A percentile compares a stretch with the other conserved stretches of the same genome.
These are phyloP conservation scores for Plectosphaerella cucumerina DNA, from an alignment of 2,329 filamentous ascomycete species.

Conservation along the genomic window DNA sequence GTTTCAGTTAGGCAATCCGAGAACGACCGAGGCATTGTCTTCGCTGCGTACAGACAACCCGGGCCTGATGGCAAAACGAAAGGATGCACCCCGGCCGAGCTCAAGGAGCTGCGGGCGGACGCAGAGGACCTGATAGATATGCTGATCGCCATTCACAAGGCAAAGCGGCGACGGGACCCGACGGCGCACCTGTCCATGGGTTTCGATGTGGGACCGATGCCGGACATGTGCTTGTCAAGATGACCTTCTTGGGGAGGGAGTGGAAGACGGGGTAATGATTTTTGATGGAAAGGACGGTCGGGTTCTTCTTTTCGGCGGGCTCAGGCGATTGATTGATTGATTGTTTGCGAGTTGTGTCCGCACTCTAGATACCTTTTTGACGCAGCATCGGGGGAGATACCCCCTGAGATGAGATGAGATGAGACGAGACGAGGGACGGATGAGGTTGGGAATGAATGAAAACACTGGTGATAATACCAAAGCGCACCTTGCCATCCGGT, in stretches of 20 bases:
- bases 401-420: too few relatives aligned
- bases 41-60: slow-evolving; percentile 51
- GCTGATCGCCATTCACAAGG: slow-evolving; percentile 45
- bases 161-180: slow-evolving; percentile 25
- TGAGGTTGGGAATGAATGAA: not conserved
- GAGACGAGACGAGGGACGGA: too few relatives aligned
- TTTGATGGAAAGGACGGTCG: not conserved
- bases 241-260: not conserved
- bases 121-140: slow-evolving; percentile 49
- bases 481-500: not conserved
- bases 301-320: not conserved
- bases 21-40: slow-evolving; percentile 49
- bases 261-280: not conserved
- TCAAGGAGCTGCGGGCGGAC: slow-evolving; percentile 42
- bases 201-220: slow-evolving; percentile 7
- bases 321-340: not conserved
- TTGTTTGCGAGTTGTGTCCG: not conserved
- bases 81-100: slow-evolving; percentile 33
- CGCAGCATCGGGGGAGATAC: too few relatives aligned
- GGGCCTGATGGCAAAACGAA: slow-evolving; percentile 29
- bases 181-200: slow-evolving; percentile 5
- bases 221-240: not conserved
- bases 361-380: not conserved
- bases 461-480: not conserved
- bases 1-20: not conserved